Conservation (phyloP, 2,329 filamentous ascomycete genomes). For the Pseudophaeomoniella oleicola region DNA sequence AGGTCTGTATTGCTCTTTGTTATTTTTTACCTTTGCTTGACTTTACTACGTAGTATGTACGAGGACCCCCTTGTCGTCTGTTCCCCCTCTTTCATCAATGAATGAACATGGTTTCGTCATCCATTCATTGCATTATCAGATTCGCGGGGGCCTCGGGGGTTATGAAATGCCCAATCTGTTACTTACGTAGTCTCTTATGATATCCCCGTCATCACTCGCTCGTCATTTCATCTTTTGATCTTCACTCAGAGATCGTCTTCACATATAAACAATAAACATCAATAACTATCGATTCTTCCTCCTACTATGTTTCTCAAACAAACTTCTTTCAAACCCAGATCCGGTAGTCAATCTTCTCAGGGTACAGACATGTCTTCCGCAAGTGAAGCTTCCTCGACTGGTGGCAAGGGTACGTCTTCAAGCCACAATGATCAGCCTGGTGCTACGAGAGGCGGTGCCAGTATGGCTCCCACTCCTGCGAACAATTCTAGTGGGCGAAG, state of each 20-base stretch:
- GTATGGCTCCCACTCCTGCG: constrained; percentile 4
- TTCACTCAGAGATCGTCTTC: background rate
- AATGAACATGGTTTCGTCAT: no score
- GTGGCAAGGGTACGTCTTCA: constrained; percentile 5
- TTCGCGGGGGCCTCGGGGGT: no score
- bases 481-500: background rate
- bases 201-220: no score
- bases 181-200: no score
- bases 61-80: no score
- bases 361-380: background rate
- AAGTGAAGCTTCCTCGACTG: constrained; percentile 4
- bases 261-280: background rate
- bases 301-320: constrained; percentile 14
- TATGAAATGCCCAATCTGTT: no score
- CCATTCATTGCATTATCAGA: no score
- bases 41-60: no score
- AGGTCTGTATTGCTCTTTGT: no score
- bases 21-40: no score
- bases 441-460: constrained; percentile 1
- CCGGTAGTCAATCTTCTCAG: constrained; percentile 9
- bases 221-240: no score
- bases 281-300: background rate
- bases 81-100: no score
- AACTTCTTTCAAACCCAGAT: constrained; percentile 11
- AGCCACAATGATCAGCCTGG: background rate